A percentile compares a stretch with the other conserved stretches of the same genome.
Evolutionary conservation across 768 basidiomycete genomes (phyloP).

Genomic region (Mycena chlorophos): DNA sequence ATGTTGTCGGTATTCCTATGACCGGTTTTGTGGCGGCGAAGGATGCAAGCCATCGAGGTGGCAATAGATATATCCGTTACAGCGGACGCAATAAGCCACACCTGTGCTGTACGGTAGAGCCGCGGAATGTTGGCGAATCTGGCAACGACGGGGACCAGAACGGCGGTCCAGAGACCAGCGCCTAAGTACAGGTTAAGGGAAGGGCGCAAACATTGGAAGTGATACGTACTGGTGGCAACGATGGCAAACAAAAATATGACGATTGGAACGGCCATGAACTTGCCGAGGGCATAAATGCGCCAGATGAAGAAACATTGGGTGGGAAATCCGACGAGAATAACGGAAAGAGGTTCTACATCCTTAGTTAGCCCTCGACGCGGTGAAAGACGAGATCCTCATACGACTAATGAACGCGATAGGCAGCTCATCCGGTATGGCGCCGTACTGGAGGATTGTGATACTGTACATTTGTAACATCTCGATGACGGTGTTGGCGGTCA

Average conservation of each 20-base stretch:
- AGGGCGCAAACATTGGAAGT: not conserved
- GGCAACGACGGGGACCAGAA: not conserved
- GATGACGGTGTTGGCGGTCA: slow-evolving; percentile 4
- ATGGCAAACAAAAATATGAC: not conserved
- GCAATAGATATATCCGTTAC: slow-evolving; percentile 5
- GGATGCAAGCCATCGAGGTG: not conserved
- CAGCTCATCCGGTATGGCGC: not conserved
- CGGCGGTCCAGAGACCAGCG: slow-evolving; percentile 5
- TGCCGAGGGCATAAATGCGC: not conserved
- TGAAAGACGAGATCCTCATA: not conserved
- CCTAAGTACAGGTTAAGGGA: not conserved
- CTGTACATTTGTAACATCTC: slow-evolving; percentile 2
- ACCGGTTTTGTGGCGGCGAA: slow-evolving; percentile 3
- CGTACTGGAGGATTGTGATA: slow-evolving; percentile 1
- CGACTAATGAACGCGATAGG: slow-evolving; percentile 3
- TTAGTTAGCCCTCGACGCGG: not conserved
- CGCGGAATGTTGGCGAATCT: not conserved
- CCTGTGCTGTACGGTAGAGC: not conserved
- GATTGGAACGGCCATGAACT: not conserved
- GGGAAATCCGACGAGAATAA: not conserved
- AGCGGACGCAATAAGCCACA: slow-evolving; percentile 5
- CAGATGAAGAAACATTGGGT: not conserved
- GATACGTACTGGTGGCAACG: not conserved
- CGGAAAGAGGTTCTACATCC: slow-evolving; percentile 1
- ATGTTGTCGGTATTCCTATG: not conserved